phyloP scores from a whole-genome alignment of 768 basidiomycete species.

The Basidioascus undulatus region DNA sequence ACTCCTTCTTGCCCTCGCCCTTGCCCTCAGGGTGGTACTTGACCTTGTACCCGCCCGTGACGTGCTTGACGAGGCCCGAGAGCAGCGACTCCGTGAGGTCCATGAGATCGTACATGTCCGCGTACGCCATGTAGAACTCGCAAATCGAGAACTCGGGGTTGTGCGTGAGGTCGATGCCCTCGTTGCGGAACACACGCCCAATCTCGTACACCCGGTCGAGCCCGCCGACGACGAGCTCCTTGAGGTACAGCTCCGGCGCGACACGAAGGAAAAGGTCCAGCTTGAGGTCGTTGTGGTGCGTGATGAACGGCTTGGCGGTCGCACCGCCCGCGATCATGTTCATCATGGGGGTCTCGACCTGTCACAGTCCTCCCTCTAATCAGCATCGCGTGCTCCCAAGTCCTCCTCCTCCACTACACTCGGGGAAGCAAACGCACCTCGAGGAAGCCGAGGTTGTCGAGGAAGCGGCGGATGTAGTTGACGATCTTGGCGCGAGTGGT shows the following conservation, averaged over 20 bases:
- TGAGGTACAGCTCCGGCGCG: slow-evolving; percentile 93
- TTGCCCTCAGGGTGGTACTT: slow-evolving; percentile 85
- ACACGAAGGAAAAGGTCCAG: slow-evolving; percentile 91
- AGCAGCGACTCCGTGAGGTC: slow-evolving; percentile 79
- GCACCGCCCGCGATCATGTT: slow-evolving; percentile 90
- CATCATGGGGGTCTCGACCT: slow-evolving; percentile 94
- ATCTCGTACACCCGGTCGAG: slow-evolving; percentile 97
- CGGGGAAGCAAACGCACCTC: slow-evolving; percentile 24
- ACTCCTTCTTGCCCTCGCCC: slow-evolving; percentile 31
- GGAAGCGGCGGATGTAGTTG: slow-evolving; percentile 75
- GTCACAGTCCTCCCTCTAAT: not conserved
- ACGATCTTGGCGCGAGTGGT: slow-evolving; percentile 68
- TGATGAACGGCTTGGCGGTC: slow-evolving; percentile 94
- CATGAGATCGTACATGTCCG: slow-evolving; percentile 97
- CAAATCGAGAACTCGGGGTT: slow-evolving; percentile 99
- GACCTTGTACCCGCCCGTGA: slow-evolving; percentile 61
- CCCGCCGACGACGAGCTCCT: slow-evolving; percentile 89
- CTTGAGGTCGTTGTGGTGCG: slow-evolving; percentile 94
- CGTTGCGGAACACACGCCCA: slow-evolving; percentile 91
- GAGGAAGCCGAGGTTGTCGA: slow-evolving; percentile 79
- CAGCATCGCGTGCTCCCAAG: not conserved
- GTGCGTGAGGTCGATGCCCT: slow-evolving; percentile 94
- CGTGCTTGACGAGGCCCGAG: slow-evolving; percentile 67
- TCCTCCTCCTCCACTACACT: too few species aligned
- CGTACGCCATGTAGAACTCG: slow-evolving; percentile 99